phyloP scores from a whole-genome alignment of 2,329 filamentous ascomycete species.

The Aspergillus melleus region DNA sequence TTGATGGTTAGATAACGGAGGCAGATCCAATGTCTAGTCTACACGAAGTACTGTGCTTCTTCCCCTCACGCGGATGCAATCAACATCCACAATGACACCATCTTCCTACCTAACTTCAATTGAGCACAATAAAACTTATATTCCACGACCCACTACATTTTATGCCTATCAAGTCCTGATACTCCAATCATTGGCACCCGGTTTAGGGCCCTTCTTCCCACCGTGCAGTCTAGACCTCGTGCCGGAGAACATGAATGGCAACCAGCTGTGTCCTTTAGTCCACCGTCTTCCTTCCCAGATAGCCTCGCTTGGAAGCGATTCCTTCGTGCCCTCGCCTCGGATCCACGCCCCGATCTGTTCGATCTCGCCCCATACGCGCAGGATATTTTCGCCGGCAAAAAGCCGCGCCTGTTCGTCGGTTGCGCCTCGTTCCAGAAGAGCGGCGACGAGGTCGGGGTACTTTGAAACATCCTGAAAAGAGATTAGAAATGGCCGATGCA shows the following conservation, averaged over 20 bases:
- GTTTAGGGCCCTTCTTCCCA: not conserved
- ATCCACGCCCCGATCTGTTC: not conserved
- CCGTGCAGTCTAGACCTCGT: not conserved
- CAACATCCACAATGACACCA: not conserved
- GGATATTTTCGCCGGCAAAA: constrained; percentile 5
- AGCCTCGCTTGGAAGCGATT: not conserved
- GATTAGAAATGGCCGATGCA: too few species aligned
- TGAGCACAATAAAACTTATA: too few species aligned
- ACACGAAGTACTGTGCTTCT: not conserved
- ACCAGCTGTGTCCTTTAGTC: not conserved
- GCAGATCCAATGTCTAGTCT: too few species aligned
- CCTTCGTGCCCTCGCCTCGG: not conserved
- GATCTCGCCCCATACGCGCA: constrained; percentile 1
- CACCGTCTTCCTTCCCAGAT: not conserved
- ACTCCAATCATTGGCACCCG: not conserved
- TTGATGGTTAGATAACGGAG: too few species aligned
- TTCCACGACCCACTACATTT: too few species aligned
- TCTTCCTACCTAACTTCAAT: not conserved
- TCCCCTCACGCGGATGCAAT: not conserved
- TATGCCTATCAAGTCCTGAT: not conserved
- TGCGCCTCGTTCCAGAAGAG: constrained; percentile 2
- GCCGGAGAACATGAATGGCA: not conserved
- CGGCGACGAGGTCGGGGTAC: not conserved
- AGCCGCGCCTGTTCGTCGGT: constrained; percentile 1
- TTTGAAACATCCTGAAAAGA: not conserved